A percentile compares a stretch with the other conserved stretches of the same genome.
Evolutionary conservation across 2,329 filamentous ascomycete genomes (phyloP).

Genomic region (Pestalotiopsis sp.): DNA sequence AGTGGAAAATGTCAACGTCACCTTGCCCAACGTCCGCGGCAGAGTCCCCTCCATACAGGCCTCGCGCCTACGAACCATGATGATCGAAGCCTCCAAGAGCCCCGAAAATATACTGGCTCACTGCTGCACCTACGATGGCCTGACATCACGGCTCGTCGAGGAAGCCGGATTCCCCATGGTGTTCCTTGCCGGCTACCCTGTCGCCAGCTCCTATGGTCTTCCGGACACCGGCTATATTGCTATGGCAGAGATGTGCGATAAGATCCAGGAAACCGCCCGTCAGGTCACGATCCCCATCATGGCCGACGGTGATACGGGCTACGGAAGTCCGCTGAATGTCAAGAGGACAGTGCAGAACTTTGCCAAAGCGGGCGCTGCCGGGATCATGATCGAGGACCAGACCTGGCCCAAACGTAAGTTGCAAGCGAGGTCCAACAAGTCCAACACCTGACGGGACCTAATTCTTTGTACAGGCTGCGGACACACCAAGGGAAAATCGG

Average conservation of each 20-base stretch:
- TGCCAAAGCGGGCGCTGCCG: conserved; percentile 41
- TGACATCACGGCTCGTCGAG: background rate
- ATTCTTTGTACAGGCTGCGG: background rate
- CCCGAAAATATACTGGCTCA: background rate
- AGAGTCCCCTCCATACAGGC: background rate
- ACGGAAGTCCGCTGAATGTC: conserved; percentile 50
- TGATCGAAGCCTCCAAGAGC: background rate
- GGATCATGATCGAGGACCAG: conserved; percentile 21
- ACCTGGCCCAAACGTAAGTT: background rate
- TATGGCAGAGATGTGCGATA: conserved; percentile 46
- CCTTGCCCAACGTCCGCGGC: background rate
- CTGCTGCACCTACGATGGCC: background rate
- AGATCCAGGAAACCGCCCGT: conserved; percentile 44
- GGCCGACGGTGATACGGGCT: conserved; percentile 50
- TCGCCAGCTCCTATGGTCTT: background rate
- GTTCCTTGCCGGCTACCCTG: background rate
- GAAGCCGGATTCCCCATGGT: background rate
- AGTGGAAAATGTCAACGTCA: background rate
- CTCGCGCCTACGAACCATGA: background rate
- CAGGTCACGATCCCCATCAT: conserved; percentile 42
- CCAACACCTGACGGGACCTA: background rate
- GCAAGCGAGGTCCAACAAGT: background rate
- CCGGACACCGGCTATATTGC: conserved; percentile 46
- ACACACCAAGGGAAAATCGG: conserved; percentile 33
- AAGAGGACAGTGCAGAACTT: conserved; percentile 45